Evolutionary conservation across 148 eudicot genomes (phyloP).

Genomic region (Agrostemma githago): DNA sequence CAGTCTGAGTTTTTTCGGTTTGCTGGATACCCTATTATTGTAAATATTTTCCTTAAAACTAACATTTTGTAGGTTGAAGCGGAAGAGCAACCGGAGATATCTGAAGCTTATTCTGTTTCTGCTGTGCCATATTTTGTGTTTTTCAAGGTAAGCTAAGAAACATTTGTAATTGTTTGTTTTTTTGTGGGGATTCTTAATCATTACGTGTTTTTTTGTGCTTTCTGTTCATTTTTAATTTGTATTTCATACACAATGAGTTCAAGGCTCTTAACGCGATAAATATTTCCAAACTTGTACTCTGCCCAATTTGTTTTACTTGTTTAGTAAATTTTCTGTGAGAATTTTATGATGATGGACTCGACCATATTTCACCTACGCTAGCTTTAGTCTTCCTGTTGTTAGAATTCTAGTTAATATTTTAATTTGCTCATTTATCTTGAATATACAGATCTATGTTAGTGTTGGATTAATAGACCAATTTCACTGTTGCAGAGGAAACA

Average conservation of each 20-base stretch:
- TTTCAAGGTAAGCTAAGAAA: slow-evolving; percentile 52
- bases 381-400: not conserved
- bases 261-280: not conserved
- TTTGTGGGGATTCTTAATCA: not conserved
- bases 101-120: slow-evolving; percentile 82
- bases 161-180: not conserved
- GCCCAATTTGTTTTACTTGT: not conserved
- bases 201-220: not conserved
- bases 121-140: slow-evolving; percentile 95
- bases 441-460: not conserved
- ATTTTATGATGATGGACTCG: not conserved
- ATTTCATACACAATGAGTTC: not conserved
- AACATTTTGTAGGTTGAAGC: slow-evolving; percentile 72
- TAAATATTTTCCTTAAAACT: not conserved
- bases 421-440: not conserved
- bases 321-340: not conserved
- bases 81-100: slow-evolving; percentile 95
- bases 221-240: not conserved
- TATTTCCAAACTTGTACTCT: not conserved
- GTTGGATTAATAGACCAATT: not conserved
- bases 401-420: not conserved
- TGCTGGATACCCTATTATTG: too few relatives aligned
- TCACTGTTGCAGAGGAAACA: not conserved
- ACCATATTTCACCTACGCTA: not conserved
- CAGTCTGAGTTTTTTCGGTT: not conserved